These are phyloP conservation scores for Immersiporthe knoxdaviesiana DNA, from an alignment of 2,329 filamentous ascomycete genomes.

Conservation along the genomic window DNA sequence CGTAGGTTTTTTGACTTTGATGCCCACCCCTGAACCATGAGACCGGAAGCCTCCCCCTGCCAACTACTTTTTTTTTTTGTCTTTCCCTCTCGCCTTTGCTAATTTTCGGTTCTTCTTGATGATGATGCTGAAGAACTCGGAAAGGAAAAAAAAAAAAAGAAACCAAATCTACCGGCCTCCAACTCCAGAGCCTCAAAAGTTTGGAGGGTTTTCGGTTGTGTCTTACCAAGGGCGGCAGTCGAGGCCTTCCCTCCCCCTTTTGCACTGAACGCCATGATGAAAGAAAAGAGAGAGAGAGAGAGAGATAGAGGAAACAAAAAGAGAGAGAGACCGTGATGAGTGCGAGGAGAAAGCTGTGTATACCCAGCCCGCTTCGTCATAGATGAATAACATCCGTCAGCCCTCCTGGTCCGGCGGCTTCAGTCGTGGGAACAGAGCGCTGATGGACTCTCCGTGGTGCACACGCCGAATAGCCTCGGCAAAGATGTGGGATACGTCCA, in stretches of 20 bases:
- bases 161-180: conserved; percentile 28
- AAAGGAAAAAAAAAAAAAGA: too few species aligned
- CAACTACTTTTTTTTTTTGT: conserved; percentile 20
- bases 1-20: conserved; percentile 9
- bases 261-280: conserved; percentile 19
- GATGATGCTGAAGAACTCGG: neutral
- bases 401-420: conserved; percentile 24
- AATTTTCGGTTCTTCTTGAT: conserved; percentile 14
- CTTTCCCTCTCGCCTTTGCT: conserved; percentile 14
- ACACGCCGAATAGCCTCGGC: conserved; percentile 94
- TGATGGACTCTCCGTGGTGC: conserved; percentile 97
- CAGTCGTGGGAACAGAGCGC: conserved; percentile 85
- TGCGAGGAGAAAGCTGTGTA: conserved; percentile 7
- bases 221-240: conserved; percentile 24
- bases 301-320: too few species aligned
- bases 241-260: neutral
- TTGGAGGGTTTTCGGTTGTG: conserved; percentile 12
- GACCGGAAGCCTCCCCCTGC: neutral
- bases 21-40: neutral
- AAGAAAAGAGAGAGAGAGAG: too few species aligned
- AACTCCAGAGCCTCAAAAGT: conserved; percentile 27
- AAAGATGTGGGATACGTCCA: conserved; percentile 90
- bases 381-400: neutral
- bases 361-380: neutral
- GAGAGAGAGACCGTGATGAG: conserved; percentile 10